Base-by-base conservation (phyloP, 768 basidiomycete genomes). In the Lyophyllum atratum region DNA sequence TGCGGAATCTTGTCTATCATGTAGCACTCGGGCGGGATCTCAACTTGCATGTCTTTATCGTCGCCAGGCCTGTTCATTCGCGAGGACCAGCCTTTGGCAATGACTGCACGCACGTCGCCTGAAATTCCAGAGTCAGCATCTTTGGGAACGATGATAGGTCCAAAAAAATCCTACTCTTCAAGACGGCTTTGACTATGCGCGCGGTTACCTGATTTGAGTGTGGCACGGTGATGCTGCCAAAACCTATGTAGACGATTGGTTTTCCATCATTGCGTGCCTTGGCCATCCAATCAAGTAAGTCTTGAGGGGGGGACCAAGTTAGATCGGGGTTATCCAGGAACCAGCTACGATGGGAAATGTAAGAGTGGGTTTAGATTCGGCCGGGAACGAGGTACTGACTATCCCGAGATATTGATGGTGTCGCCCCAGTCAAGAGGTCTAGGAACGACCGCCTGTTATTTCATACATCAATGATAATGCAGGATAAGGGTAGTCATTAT, bases 381-480 rank as follows among this genome's bases (percentile, higher is more conserved):
- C 46, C 26, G 19, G 33, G 34, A 47, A 14, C 15, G 14, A 46
- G n/a, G 42, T 17, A 73, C 80, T 62, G 51, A 82, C 81, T 84
- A 84, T 71, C 84, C 84, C 25, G 81, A 80, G n/a, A 84, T 71
- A 15, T 70, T 73, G 4, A 77, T 85, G 6, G 79, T 76, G 59
- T 86, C 85, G 40, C 80, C 79, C 85, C 86, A 88, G 64, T 88
- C 86, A 12, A 87, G 70, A n/a, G 87, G 87, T 65, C 85, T 85
- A 1, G 85, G 83, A 1, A 89, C 86, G 14, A 89, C 85, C 28
- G 80, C 77, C 70, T 78, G 25, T 45, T 39, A 25, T 33, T n/a
- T 52, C 24, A 57, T 17, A 14, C 5, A 7, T 42, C 42, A 44
- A 31, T 28, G 19, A 29, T 26, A n/a, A 44, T 55, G 24, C 12